A percentile compares a stretch with the other conserved stretches of the same genome.
These are phyloP conservation scores for Debaryomyces tyrocola DNA, from an alignment of 805 yeast genomes.

Conservation along the genomic window DNA sequence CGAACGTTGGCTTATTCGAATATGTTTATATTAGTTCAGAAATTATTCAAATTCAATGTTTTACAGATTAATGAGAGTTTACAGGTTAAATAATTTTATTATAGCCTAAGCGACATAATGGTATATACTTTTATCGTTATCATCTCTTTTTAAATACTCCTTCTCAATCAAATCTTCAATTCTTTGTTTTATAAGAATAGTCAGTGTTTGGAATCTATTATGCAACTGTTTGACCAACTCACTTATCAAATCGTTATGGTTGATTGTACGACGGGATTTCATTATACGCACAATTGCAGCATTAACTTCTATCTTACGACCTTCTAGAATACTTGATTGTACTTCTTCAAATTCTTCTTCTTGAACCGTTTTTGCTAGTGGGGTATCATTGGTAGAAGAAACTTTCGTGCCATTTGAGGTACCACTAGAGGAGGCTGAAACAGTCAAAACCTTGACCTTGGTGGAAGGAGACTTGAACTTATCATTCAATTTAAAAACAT, in stretches of 20 bases:
- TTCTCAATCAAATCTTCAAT: slow-evolving; percentile 75
- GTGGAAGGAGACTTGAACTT: slow-evolving; percentile 66
- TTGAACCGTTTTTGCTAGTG: slow-evolving; percentile 37
- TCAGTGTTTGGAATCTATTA: slow-evolving; percentile 68
- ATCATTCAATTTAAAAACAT: slow-evolving; percentile 65
- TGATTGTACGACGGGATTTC: slow-evolving; percentile 66
- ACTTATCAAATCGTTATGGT: slow-evolving; percentile 65
- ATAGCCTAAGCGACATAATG: slow-evolving; percentile 60
- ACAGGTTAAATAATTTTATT: slow-evolving; percentile 1
- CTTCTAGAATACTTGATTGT: slow-evolving; percentile 55
- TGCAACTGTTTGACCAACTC: slow-evolving; percentile 62
- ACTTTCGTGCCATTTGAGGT: slow-evolving; percentile 3
- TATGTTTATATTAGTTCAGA: background rate
- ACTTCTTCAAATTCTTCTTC: slow-evolving; percentile 57
- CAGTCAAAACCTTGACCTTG: slow-evolving; percentile 75
- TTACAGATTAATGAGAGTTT: background rate
- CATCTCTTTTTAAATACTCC: slow-evolving; percentile 77
- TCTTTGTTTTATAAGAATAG: slow-evolving; percentile 65
- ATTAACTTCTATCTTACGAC: slow-evolving; percentile 68
- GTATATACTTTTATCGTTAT: slow-evolving; percentile 56
- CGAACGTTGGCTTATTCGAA: too few relatives aligned
- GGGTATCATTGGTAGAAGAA: slow-evolving; percentile 19
- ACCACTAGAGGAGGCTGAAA: slow-evolving; percentile 28
- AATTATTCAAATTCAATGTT: background rate
- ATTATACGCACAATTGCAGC: slow-evolving; percentile 88